Conservation (phyloP, 2,329 filamentous ascomycete genomes). For the Scytalidium sp. region DNA sequence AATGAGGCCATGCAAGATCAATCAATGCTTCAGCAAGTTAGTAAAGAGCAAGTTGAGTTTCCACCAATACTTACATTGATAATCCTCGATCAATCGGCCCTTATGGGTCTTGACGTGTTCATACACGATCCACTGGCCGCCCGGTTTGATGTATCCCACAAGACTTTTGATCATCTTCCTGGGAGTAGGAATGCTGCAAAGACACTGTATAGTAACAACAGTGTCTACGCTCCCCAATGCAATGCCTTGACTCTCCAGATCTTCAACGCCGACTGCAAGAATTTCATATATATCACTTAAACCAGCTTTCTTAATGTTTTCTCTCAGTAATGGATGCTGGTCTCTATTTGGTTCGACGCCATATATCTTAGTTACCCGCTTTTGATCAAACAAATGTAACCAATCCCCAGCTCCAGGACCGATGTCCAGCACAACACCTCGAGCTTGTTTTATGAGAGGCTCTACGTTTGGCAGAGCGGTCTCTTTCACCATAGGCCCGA, state of each 20-base stretch:
- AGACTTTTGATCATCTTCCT: conserved; percentile 20
- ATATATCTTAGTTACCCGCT: conserved; percentile 42
- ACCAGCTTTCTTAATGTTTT: conserved; percentile 47
- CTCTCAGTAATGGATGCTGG: conserved; percentile 46
- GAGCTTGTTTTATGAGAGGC: conserved; percentile 29
- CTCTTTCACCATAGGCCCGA: conserved; percentile 48
- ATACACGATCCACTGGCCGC: conserved; percentile 24
- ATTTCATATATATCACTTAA: conserved; percentile 58
- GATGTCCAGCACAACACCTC: conserved; percentile 43
- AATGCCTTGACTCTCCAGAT: conserved; percentile 32
- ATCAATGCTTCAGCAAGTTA: conserved; percentile 14
- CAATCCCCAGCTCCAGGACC: conserved; percentile 61
- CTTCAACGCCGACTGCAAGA: conserved; percentile 60
- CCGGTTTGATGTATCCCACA: conserved; percentile 21
- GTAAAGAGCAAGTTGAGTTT: not conserved
- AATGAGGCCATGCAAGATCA: conserved; percentile 24
- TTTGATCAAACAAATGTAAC: conserved; percentile 47
- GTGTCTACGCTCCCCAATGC: conserved; percentile 23
- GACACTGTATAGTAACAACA: conserved; percentile 24
- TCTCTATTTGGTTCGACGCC: conserved; percentile 62
- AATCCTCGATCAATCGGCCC: conserved; percentile 14
- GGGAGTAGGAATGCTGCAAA: conserved; percentile 21
- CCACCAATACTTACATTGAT: conserved; percentile 20
- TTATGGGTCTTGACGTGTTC: conserved; percentile 23
- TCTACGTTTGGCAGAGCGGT: conserved; percentile 40